Evolutionary conservation across 306 rosid genomes (phyloP).

Genomic region (Medicago arabica): DNA sequence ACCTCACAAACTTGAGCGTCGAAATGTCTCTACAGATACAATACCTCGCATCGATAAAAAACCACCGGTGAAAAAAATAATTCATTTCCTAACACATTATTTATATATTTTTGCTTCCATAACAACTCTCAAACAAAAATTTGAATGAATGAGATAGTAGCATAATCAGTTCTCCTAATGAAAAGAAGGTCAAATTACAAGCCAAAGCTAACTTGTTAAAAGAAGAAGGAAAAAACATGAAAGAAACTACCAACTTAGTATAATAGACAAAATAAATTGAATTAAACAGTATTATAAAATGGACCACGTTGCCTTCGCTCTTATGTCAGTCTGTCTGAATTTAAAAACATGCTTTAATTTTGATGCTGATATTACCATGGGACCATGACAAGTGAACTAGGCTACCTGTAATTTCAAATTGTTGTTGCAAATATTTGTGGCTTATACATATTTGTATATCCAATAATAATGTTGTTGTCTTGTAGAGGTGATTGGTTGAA

Average conservation of each 20-base stretch:
- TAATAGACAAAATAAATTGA: neutral
- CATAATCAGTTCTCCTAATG: too few relatives aligned
- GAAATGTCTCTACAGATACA: too few relatives aligned
- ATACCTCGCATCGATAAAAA: too few relatives aligned
- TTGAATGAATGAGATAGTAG: too few relatives aligned
- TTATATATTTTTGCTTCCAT: too few relatives aligned
- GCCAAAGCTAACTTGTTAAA: too few relatives aligned
- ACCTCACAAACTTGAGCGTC: too few relatives aligned
- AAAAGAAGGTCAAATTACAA: too few relatives aligned
- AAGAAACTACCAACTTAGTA: too few relatives aligned
- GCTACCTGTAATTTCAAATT: neutral
- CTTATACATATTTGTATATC: neutral
- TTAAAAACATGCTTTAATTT: neutral
- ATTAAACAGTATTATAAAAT: neutral
- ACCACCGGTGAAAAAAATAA: too few relatives aligned
- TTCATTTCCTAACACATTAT: too few relatives aligned
- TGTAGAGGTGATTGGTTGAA: slow-evolving; percentile 5
- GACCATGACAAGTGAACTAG: slow-evolving; percentile 9
- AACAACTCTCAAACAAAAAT: too few relatives aligned
- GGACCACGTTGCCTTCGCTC: neutral
- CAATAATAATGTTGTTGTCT: neutral
- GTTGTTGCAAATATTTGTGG: neutral
- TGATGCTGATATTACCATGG: slow-evolving; percentile 28
- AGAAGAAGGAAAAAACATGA: neutral
- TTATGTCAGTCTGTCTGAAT: neutral